phyloP scores from a whole-genome alignment of 495 filamentous ascomycete genomes.

The Cercophora scortea region DNA sequence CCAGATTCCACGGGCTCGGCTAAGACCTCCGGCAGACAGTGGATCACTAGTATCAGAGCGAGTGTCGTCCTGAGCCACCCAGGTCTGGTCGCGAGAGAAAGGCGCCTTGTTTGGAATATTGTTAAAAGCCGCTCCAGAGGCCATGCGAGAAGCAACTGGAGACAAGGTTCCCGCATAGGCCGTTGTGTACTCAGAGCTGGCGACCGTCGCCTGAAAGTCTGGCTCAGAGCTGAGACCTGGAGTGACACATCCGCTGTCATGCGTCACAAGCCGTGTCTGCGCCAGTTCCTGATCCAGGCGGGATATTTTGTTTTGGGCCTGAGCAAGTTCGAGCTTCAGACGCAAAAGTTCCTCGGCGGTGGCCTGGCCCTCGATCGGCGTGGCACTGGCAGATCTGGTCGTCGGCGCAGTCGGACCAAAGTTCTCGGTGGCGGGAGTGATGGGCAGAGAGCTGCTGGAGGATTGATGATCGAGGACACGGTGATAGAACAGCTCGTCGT shows the following conservation, averaged over 20 bases:
- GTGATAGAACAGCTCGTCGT: constrained; percentile 30
- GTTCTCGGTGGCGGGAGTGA: constrained; percentile 50
- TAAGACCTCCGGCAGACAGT: constrained; percentile 51
- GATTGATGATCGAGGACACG: constrained; percentile 36
- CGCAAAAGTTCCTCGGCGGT: constrained; percentile 38
- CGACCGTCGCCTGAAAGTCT: constrained; percentile 17
- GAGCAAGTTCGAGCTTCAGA: constrained; percentile 66
- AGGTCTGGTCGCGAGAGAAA: constrained; percentile 49
- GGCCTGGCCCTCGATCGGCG: constrained; percentile 20
- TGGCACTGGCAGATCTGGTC: constrained; percentile 38
- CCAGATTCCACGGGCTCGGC: constrained; percentile 59
- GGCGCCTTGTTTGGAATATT: constrained; percentile 45
- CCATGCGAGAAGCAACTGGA: constrained; percentile 14
- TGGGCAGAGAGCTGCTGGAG: constrained; percentile 44
- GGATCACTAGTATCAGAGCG: constrained; percentile 58
- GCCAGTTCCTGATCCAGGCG: constrained; percentile 77
- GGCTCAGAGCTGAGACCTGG: constrained; percentile 15
- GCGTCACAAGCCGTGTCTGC: constrained; percentile 57
- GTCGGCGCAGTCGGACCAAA: constrained; percentile 38
- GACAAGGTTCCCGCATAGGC: constrained; percentile 6
- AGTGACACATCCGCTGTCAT: constrained; percentile 17
- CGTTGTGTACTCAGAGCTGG: constrained; percentile 15
- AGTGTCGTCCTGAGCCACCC: constrained; percentile 58
- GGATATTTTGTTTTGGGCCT: constrained; percentile 71
- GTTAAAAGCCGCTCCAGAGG: constrained; percentile 30